Base-by-base conservation (phyloP, 2,329 filamentous ascomycete genomes). In the Arachnomyces sp. region DNA sequence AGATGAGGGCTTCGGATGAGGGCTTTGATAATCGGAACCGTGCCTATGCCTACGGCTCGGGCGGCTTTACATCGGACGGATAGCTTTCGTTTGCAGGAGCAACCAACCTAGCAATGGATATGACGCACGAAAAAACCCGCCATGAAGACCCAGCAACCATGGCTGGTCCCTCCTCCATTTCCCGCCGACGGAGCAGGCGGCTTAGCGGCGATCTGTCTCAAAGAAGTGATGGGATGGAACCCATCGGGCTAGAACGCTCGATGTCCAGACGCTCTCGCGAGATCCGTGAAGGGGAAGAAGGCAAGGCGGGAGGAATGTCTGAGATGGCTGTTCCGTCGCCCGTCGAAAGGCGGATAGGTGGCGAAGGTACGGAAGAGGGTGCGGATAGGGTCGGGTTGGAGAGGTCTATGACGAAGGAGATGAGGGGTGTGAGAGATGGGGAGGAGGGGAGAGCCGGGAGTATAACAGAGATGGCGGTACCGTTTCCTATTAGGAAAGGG, bases 321-420 rank as follows among this genome's bases (percentile, higher is more conserved):
- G 56, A 60, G 38, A 46, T 51, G 7, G 43, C 48, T 28, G 61
- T 54, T 2, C 63, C 67, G 11, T 57, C 65, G 28, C 68, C 70
- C 2, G 59, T 74, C 2, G 60, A 71, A 54, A 15, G 57, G 59
- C 53, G 58, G 55, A 38, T 66, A 57, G 15, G 58, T 68, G 20
- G 68, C 50, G 63, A 36, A 52, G 52, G 42, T 53, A 53, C 31
- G 17, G 45, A 28, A 43, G 20, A 25, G 20, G 20, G 20, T 5
- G 36, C 45, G 30, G 35, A 28, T n/a, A 46, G 20, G 5, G 50
- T 39, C 28, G 39, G 17, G 17, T 25, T 30, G 34, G 28, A 9
- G 34, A 37, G 7, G 17, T 37, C 11, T 13, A 37, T 17, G 17
- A 4, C 14, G 14, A 28, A 20, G 7, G 28, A 37, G 14, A 28